A percentile compares a stretch with the other conserved stretches of the same genome.
Evolutionary conservation across 805 yeast genomes (phyloP).

Genomic region (Candida dajiaensis): DNA sequence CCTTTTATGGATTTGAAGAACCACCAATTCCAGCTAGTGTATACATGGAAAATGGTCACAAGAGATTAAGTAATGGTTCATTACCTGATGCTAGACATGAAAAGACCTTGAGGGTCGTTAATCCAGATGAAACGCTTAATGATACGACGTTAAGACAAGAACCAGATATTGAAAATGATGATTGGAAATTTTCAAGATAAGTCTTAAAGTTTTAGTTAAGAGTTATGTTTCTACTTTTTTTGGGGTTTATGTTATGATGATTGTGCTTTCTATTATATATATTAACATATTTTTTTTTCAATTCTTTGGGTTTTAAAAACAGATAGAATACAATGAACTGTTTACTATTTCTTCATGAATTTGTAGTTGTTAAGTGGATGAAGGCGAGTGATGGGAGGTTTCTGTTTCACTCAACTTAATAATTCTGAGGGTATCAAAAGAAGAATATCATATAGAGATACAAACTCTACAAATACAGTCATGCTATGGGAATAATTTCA

Average conservation of each 20-base stretch:
- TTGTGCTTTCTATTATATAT: neutral
- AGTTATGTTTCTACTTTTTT: neutral
- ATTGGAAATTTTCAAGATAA: neutral
- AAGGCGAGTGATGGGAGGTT: too few relatives aligned
- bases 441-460: too few relatives aligned
- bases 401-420: too few relatives aligned
- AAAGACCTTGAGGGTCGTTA: conserved; percentile 46
- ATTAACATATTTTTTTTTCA: too few relatives aligned
- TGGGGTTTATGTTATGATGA: neutral
- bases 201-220: neutral
- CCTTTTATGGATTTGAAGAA: conserved; percentile 4
- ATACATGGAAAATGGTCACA: conserved; percentile 28
- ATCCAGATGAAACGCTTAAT: conserved; percentile 27
- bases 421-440: too few relatives aligned
- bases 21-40: neutral
- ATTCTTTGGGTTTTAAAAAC: too few relatives aligned
- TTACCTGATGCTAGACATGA: conserved; percentile 41
- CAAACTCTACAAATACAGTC: too few relatives aligned
- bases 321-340: neutral
- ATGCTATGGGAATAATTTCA: too few relatives aligned
- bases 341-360: neutral
- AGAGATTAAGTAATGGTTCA: conserved; percentile 49
- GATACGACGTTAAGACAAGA: neutral
- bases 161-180: neutral
- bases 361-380: too few relatives aligned